Conservation (phyloP, 768 basidiomycete genomes). For the Xerocomellus chrysenteron region DNA sequence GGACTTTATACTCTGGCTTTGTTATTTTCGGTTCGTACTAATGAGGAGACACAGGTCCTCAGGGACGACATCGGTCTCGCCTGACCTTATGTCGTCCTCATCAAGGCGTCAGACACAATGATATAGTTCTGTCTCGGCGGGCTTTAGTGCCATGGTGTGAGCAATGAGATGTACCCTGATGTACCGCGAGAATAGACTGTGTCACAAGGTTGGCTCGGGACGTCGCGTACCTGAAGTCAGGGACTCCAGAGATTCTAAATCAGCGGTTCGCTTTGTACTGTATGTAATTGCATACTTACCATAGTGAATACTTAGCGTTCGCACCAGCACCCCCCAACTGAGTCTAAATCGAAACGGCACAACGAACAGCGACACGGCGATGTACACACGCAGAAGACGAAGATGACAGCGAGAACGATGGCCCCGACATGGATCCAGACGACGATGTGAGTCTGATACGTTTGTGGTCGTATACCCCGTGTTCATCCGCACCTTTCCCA, state of each 20-base stretch:
- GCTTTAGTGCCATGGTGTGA: too few relatives aligned
- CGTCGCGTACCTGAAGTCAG: too few relatives aligned
- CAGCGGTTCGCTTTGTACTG: too few relatives aligned
- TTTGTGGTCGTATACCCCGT: neutral
- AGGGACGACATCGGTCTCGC: neutral
- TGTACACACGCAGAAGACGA: too few relatives aligned
- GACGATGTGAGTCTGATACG: conserved; percentile 14
- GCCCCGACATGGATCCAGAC: conserved; percentile 13
- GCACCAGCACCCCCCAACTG: too few relatives aligned
- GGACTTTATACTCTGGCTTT: neutral
- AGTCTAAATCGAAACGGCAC: too few relatives aligned
- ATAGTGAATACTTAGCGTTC: too few relatives aligned
- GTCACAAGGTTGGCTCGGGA: too few relatives aligned
- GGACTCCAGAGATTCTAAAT: too few relatives aligned
- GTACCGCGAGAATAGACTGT: neutral
- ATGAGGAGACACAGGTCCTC: neutral
- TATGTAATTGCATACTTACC: neutral
- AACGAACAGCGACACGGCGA: too few relatives aligned
- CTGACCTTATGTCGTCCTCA: neutral
- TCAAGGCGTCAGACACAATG: neutral
- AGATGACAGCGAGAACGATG: conserved; percentile 34
- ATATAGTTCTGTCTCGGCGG: neutral
- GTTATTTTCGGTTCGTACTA: neutral
- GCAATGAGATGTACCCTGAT: neutral
- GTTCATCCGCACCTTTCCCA: neutral